Conservation (phyloP, 1,284 basidiomycete genomes). For the Melampsora americana region DNA sequence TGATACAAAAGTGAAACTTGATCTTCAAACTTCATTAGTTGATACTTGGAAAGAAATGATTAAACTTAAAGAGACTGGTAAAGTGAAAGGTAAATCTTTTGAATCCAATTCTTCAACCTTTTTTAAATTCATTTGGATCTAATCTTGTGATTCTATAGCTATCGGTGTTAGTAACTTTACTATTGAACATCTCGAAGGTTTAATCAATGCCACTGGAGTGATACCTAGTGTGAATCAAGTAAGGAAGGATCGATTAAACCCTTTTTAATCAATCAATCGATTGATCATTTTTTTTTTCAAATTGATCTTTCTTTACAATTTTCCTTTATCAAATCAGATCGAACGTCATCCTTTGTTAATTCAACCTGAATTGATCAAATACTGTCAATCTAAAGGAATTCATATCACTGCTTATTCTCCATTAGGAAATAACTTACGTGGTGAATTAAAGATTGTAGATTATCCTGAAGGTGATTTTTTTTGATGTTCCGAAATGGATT, state of each 20-base stretch:
- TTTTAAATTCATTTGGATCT: neutral
- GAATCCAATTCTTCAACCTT: too few relatives aligned
- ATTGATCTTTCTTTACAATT: neutral
- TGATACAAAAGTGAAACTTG: slow-evolving; percentile 47
- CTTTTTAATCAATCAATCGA: neutral
- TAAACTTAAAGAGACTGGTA: slow-evolving; percentile 51
- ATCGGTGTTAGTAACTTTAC: slow-evolving; percentile 52
- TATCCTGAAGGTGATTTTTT: slow-evolving; percentile 38
- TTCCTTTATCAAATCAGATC: slow-evolving; percentile 13
- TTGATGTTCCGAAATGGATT: neutral
- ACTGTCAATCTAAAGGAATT: slow-evolving; percentile 45
- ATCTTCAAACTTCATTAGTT: slow-evolving; percentile 51
- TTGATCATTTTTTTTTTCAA: neutral
- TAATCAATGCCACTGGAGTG: slow-evolving; percentile 53
- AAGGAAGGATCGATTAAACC: neutral
- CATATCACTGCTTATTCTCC: slow-evolving; percentile 56
- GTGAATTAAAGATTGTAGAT: slow-evolving; percentile 42
- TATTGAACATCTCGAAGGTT: slow-evolving; percentile 50
- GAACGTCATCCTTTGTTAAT: slow-evolving; percentile 38
- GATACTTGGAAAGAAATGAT: slow-evolving; percentile 54
- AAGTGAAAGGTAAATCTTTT: slow-evolving; percentile 50
- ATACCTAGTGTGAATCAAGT: slow-evolving; percentile 53
- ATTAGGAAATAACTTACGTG: slow-evolving; percentile 54
- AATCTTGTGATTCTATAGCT: slow-evolving; percentile 28
- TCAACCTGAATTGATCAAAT: slow-evolving; percentile 39